Percentiles rank a stretch among this genome's conserved stretches.
Evolutionary conservation across 768 basidiomycete genomes (phyloP).

Genomic region (Kwoniella mangroviensis): DNA sequence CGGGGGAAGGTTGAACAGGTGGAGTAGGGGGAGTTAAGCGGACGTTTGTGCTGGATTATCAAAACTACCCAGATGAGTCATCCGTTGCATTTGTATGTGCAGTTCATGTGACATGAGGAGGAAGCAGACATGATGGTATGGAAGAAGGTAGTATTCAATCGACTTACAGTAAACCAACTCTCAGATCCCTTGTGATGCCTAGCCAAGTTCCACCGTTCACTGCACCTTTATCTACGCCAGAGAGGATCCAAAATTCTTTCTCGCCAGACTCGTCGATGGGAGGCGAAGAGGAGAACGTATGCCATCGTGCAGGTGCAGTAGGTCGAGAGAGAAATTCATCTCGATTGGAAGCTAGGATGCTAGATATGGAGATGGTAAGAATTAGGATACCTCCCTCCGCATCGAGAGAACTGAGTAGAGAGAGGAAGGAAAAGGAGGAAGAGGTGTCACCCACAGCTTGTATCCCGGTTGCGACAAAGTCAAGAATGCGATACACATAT

Average conservation of each 20-base stretch:
- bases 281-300: conserved; percentile 29
- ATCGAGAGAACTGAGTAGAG: too few relatives aligned
- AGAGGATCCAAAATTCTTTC: conserved; percentile 12
- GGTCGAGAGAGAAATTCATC: conserved; percentile 58
- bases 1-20: conserved; percentile 16
- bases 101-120: too few relatives aligned
- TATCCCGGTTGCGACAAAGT: conserved; percentile 45
- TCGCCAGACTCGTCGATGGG: neutral
- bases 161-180: conserved; percentile 48
- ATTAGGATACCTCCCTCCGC: too few relatives aligned
- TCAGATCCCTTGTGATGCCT: conserved; percentile 50
- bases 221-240: conserved; percentile 17
- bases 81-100: too few relatives aligned
- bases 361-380: neutral
- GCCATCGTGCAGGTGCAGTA: conserved; percentile 52
- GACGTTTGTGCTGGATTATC: conserved; percentile 36
- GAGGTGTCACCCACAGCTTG: conserved; percentile 39
- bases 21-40: conserved; percentile 31
- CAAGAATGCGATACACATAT: conserved; percentile 53
- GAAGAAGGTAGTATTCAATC: neutral
- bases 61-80: neutral
- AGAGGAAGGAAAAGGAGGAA: neutral
- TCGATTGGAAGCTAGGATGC: conserved; percentile 57
- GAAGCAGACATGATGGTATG: neutral
- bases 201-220: conserved; percentile 53